phyloP scores from a whole-genome alignment of 352 stramenopile genomes.

The Thalassiosira gravida region DNA sequence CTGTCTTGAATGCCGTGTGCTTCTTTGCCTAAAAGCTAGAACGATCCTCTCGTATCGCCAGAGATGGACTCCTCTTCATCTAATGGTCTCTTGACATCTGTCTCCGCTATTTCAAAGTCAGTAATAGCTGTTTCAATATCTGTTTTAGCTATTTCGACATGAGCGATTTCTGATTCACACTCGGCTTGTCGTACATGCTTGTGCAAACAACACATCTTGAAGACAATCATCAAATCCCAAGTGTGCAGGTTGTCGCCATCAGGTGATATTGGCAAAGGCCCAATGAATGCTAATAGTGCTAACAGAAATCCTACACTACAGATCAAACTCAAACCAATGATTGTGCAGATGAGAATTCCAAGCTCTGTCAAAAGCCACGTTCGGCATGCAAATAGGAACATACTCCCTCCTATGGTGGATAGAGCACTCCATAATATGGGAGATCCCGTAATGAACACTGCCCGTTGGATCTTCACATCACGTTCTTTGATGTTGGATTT shows the following conservation, averaged over 20 bases:
- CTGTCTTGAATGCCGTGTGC: too few relatives aligned
- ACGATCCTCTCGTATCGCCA: too few relatives aligned
- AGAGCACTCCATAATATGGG: slow-evolving; percentile 30
- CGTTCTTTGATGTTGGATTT: slow-evolving; percentile 25
- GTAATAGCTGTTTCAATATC: neutral
- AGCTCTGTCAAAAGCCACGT: slow-evolving; percentile 40
- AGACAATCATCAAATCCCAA: slow-evolving; percentile 29
- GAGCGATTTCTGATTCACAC: neutral
- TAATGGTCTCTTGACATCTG: neutral
- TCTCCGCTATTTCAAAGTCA: neutral
- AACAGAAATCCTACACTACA: slow-evolving; percentile 33
- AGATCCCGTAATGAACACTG: slow-evolving; percentile 14
- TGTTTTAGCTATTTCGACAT: neutral
- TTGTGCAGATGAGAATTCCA: slow-evolving; percentile 31
- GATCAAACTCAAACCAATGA: slow-evolving; percentile 28
- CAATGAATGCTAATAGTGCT: slow-evolving; percentile 22
- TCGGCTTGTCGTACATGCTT: neutral
- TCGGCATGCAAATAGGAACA: slow-evolving; percentile 42
- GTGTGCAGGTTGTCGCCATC: slow-evolving; percentile 15
- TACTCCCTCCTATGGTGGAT: slow-evolving; percentile 35
- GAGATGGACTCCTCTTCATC: too few relatives aligned
- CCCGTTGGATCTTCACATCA: slow-evolving; percentile 30
- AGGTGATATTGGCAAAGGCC: slow-evolving; percentile 19
- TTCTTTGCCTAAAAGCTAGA: too few relatives aligned
- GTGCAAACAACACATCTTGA: neutral